Evolutionary conservation across 176 grass and related monocot species (phyloP).

Genomic region (Poa annua): DNA sequence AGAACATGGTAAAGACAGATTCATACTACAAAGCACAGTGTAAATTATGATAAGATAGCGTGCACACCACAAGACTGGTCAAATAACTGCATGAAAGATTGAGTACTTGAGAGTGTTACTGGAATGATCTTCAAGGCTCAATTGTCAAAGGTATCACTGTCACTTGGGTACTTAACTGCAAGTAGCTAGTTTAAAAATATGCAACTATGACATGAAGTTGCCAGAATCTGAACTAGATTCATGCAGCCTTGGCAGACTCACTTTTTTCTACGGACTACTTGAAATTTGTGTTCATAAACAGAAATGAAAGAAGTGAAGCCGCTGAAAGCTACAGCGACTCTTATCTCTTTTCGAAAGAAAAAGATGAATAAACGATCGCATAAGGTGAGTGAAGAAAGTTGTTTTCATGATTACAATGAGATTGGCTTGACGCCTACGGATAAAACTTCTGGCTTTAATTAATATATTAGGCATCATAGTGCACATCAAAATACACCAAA

Average conservation of each 20-base stretch:
- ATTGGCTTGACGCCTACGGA: slow-evolving; percentile 27
- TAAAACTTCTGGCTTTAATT: slow-evolving; percentile 39
- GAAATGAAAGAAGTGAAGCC: slow-evolving; percentile 5
- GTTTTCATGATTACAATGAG: slow-evolving; percentile 38
- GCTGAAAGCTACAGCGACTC: slow-evolving; percentile 17
- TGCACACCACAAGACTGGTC: slow-evolving; percentile 6
- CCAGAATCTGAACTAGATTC: slow-evolving; percentile 30
- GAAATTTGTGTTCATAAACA: background rate
- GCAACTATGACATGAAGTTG: background rate
- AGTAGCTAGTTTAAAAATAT: background rate
- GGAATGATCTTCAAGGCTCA: slow-evolving; percentile 21
- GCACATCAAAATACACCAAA: slow-evolving; percentile 33
- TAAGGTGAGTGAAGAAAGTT: background rate
- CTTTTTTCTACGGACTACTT: background rate
- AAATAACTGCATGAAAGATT: slow-evolving; percentile 23
- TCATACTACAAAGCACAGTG: background rate
- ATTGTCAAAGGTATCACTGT: slow-evolving; percentile 21
- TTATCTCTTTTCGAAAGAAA: background rate
- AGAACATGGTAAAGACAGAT: slow-evolving; percentile 32
- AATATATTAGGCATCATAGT: slow-evolving; percentile 26
- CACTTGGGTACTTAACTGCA: slow-evolving; percentile 14
- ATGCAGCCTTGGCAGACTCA: background rate
- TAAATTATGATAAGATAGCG: background rate
- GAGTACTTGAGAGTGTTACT: background rate
- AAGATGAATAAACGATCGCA: background rate